phyloP scores from a whole-genome alignment of 2,329 filamentous ascomycete genomes.

The Grosmannia clavigera region DNA sequence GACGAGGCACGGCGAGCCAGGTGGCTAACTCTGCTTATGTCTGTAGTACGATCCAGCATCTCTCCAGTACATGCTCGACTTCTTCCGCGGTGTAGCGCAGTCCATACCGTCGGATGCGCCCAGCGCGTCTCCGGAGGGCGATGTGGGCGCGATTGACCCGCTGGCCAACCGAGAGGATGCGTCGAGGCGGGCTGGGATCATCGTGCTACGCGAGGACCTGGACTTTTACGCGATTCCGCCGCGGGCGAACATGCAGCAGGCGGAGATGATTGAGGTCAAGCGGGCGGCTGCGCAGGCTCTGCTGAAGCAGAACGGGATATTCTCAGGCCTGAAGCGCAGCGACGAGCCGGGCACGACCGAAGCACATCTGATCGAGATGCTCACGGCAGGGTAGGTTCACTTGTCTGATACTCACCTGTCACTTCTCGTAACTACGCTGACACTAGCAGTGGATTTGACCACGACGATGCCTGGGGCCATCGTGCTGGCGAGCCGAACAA shows the following conservation, averaged over 20 bases:
- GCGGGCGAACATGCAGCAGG: conserved; percentile 65
- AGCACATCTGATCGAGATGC: conserved; percentile 97
- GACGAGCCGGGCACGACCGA: conserved; percentile 95
- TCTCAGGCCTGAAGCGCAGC: conserved; percentile 86
- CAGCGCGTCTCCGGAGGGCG: conserved; percentile 45
- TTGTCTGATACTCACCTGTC: conserved; percentile 9
- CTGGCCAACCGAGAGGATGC: conserved; percentile 61
- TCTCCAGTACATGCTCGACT: conserved; percentile 97
- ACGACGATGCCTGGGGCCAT: conserved; percentile 91
- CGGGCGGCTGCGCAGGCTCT: conserved; percentile 79
- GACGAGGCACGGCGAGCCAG: conserved; percentile 8
- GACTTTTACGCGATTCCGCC: conserved; percentile 97
- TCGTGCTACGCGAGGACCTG: conserved; percentile 87
- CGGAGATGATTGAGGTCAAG: conserved; percentile 94
- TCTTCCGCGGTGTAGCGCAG: conserved; percentile 91
- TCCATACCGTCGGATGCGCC: conserved; percentile 75
- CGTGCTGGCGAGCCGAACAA: conserved; percentile 97
- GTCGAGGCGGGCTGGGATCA: conserved; percentile 89
- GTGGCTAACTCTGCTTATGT: neutral
- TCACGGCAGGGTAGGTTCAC: conserved; percentile 76
- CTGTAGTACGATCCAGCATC: conserved; percentile 90
- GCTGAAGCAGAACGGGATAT: conserved; percentile 84
- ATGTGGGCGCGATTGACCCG: conserved; percentile 59
- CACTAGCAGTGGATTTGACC: conserved; percentile 71
- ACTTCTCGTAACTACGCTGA: neutral